A percentile compares a stretch with the other conserved stretches of the same genome.
Evolutionary conservation across 2,329 filamentous ascomycete species (phyloP).

Genomic region (Cladophialophora chaetospira): DNA sequence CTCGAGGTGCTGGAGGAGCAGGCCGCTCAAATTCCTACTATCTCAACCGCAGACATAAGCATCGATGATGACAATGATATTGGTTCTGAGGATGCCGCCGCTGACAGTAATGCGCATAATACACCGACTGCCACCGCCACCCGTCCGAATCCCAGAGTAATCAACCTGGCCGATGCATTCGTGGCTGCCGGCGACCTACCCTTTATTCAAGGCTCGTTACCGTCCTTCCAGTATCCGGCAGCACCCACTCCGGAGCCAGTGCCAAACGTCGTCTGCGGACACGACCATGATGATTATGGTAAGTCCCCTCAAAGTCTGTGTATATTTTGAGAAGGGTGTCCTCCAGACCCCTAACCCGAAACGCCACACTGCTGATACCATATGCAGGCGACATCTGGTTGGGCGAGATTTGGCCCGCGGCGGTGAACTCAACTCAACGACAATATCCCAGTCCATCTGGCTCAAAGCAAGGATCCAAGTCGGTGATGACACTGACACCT

Average conservation of each 20-base stretch:
- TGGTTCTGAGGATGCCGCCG: not conserved
- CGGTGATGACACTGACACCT: conserved; percentile 8
- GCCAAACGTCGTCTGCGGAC: not conserved
- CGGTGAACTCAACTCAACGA: not conserved
- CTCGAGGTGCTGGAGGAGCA: conserved; percentile 23
- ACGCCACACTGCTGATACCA: no score
- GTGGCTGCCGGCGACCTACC: conserved; percentile 26
- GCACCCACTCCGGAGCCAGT: conserved; percentile 7
- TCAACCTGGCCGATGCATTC: conserved; percentile 25
- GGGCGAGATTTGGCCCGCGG: conserved; percentile 18
- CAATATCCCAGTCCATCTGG: not conserved
- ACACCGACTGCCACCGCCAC: no score
- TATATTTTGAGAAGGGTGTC: no score
- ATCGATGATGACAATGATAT: no score
- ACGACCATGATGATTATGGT: conserved; percentile 21
- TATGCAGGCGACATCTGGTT: conserved; percentile 23
- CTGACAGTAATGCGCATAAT: no score
- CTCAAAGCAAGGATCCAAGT: not conserved
- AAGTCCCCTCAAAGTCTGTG: no score
- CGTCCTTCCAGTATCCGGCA: conserved; percentile 7
- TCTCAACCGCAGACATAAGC: not conserved
- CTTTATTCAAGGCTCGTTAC: conserved; percentile 2
- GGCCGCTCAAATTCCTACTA: not conserved
- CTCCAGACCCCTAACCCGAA: no score
- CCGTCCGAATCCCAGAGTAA: not conserved